phyloP scores from a whole-genome alignment of 2,329 filamentous ascomycete genomes.

The Furcasterigmium sp. region DNA sequence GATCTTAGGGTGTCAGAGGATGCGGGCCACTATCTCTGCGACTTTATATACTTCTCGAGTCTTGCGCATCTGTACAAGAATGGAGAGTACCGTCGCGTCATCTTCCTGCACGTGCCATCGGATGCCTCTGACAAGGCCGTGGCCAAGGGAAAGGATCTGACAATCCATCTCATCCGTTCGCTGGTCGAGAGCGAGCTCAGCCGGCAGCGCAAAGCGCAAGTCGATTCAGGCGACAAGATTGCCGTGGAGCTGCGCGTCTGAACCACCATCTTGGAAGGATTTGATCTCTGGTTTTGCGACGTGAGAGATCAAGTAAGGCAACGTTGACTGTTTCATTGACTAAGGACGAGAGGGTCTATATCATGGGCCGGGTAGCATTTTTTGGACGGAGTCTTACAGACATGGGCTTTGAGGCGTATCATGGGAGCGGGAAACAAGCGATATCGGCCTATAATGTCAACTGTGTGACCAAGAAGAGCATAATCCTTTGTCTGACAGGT shows the following conservation, averaged over 20 bases:
- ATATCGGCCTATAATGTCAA: too few species aligned
- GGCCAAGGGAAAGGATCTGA: conserved; percentile 43
- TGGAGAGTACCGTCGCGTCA: conserved; percentile 42
- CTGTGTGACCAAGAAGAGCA: too few species aligned
- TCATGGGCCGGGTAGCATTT: too few species aligned
- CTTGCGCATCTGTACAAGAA: conserved; percentile 51
- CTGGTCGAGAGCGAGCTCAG: conserved; percentile 46
- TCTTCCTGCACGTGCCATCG: conserved; percentile 70
- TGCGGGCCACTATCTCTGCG: conserved; percentile 69
- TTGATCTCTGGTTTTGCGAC: too few species aligned
- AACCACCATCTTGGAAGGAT: too few species aligned
- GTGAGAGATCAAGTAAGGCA: too few species aligned
- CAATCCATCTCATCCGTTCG: conserved; percentile 49
- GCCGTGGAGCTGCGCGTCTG: conserved; percentile 12
- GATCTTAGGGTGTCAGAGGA: conserved; percentile 60
- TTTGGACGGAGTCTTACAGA: too few species aligned
- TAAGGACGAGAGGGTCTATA: too few species aligned
- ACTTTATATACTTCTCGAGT: conserved; percentile 72
- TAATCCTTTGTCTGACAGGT: too few species aligned
- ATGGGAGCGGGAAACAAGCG: too few species aligned
- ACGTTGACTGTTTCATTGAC: too few species aligned
- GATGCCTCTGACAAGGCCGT: conserved; percentile 45
- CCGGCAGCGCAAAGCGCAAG: conserved; percentile 5
- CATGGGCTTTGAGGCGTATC: too few species aligned
- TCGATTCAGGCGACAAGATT: conserved; percentile 8